Evolutionary conservation across 2,329 filamentous ascomycete genomes (phyloP), one percentile per base, ranked within the genome.

Genomic region (Cladobotryum protrusum): DNA sequence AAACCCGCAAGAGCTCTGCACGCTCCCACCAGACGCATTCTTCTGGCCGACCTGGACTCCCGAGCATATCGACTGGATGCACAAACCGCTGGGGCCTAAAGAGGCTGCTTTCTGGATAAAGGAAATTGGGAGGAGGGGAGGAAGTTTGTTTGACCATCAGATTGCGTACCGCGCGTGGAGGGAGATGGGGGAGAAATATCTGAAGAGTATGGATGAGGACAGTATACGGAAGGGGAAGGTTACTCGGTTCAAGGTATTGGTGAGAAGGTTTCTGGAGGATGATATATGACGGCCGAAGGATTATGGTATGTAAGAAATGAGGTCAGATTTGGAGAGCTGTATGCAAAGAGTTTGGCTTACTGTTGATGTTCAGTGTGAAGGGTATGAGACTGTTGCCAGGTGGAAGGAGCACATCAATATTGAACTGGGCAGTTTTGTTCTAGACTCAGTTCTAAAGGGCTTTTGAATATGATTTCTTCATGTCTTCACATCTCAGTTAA

Each of bases 141-240:
- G 55, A 12, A 49, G 53, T 12, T 32, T 55, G 32, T 55, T 53
- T 24, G 45, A 52, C 5, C 51, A 51, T 17, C 55, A 55, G 53
- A 42, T 57, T 15, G 53, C 47, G 14, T 57, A 57, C 20, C 55
- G 55, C 37, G 53, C 55, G 8, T 57, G 55, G 55, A n/a, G 50
- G 45, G n/a, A 49, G 19, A 50, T 50, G 43, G 45, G 46, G 12
- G 39, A 45, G 2, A 41, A 47, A 4, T 43, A 49, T 17, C 45
- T 55, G 8, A 39, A 14, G 18, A 32, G 40, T 12, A 42, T 57
- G 43, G 51, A 37, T 15, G 49, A 51, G 2, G 37, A 48, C 6
- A 13, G 48, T 4, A 39, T 57, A 4, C 20, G 55, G n/a, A 41
- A 18, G 15, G 45, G 24, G 7, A 29, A 45, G 42, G 43, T 55